Conservation (phyloP, 805 yeast genomes). For the Myxozyma melibiosi region DNA sequence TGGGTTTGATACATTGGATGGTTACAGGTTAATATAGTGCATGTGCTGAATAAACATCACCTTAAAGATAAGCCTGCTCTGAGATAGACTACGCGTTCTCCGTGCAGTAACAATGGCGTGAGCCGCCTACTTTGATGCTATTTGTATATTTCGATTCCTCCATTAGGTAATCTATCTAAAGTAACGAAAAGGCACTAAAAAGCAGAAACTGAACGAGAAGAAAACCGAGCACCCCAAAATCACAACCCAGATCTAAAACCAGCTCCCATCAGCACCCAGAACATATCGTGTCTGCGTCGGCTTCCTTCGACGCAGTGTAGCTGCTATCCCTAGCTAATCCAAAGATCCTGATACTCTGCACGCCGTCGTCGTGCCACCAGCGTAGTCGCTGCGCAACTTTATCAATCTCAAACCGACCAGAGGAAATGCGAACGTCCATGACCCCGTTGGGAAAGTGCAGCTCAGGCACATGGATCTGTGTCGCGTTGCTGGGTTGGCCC, state of each 20-base stretch:
- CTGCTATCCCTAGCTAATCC: conserved; percentile 26
- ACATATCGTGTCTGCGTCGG: neutral
- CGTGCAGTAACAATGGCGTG: too few species aligned
- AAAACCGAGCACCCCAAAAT: too few species aligned
- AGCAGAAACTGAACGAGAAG: too few species aligned
- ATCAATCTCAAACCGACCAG: conserved; percentile 61
- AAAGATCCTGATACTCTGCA: conserved; percentile 41
- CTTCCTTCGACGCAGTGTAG: neutral
- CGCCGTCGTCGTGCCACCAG: conserved; percentile 66
- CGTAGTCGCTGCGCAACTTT: conserved; percentile 57
- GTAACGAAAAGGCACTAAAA: too few species aligned
- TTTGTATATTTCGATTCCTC: too few species aligned
- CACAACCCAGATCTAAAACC: too few species aligned
- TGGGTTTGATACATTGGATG: conserved; percentile 11
- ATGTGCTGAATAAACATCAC: neutral
- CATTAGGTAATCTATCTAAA: too few species aligned
- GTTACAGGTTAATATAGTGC: conserved; percentile 9
- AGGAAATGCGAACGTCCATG: conserved; percentile 52
- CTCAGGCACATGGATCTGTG: conserved; percentile 68
- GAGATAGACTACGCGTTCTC: too few species aligned
- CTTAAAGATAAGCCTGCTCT: too few species aligned
- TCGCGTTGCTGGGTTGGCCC: conserved; percentile 47
- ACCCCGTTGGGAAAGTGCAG: conserved; percentile 65
- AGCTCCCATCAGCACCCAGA: neutral
- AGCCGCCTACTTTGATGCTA: too few species aligned